These are phyloP conservation scores for Mycena rosella DNA, from an alignment of 768 basidiomycete genomes.

Conservation along the genomic window DNA sequence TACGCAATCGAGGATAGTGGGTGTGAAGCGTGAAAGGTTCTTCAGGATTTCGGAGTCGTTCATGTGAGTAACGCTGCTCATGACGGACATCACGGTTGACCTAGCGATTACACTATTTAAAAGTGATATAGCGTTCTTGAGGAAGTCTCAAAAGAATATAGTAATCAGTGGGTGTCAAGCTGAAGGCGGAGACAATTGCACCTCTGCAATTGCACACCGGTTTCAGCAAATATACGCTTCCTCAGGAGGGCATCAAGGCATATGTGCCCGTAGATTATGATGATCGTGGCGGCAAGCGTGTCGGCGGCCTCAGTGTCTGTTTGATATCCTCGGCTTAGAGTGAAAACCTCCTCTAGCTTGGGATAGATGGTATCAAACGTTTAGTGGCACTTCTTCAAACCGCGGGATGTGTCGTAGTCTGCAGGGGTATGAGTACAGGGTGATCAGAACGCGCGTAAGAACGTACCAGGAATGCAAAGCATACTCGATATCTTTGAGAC, in stretches of 20 bases:
- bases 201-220: not conserved
- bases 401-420: slow-evolving; percentile 1
- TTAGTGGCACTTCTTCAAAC: slow-evolving; percentile 13
- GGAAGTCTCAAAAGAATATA: not conserved
- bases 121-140: slow-evolving; percentile 2
- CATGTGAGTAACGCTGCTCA: slow-evolving; percentile 9
- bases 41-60: not conserved
- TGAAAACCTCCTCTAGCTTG: not conserved
- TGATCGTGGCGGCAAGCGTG: not conserved
- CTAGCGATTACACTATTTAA: not conserved
- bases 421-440: not conserved
- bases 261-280: slow-evolving; percentile 2
- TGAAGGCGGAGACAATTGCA: too few relatives aligned
- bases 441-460: too few relatives aligned
- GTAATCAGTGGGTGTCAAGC: not conserved
- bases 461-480: not conserved
- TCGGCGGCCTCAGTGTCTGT: not conserved
- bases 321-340: not conserved
- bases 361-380: slow-evolving; percentile 1
- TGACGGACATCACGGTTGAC: not conserved
- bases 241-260: not conserved
- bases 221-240: slow-evolving; percentile 10
- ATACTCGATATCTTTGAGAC: not conserved
- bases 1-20: slow-evolving; percentile 6
- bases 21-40: not conserved